Conservation (phyloP, 495 filamentous ascomycete species). For the Hyaloscypha variabilis region DNA sequence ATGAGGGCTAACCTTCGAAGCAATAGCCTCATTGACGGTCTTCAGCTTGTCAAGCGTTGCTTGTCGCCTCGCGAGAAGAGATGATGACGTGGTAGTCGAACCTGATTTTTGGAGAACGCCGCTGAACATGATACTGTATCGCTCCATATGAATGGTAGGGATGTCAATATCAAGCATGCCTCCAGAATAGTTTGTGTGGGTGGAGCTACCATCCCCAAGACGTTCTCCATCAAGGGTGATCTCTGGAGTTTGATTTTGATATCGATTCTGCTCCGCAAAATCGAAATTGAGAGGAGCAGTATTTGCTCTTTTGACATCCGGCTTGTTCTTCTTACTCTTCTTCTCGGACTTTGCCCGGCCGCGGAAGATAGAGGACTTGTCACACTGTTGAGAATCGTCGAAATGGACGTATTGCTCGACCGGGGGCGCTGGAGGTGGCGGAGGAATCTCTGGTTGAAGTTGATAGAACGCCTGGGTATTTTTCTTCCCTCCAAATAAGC, state of each 20-base stretch:
- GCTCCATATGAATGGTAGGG: constrained; percentile 76
- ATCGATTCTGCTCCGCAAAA: constrained; percentile 12
- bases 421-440: not conserved
- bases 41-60: constrained; percentile 68
- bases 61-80: constrained; percentile 67
- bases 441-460: constrained; percentile 23
- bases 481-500: constrained; percentile 47
- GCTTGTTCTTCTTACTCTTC: constrained; percentile 22
- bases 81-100: constrained; percentile 34
- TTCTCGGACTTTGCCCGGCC: constrained; percentile 17
- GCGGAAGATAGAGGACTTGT: constrained; percentile 3
- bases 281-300: constrained; percentile 28
- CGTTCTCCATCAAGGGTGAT: constrained; percentile 29
- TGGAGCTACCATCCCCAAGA: constrained; percentile 4
- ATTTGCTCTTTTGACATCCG: constrained; percentile 27
- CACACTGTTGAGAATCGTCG: not conserved
- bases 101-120: constrained; percentile 59
- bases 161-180: constrained; percentile 74
- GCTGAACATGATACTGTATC: constrained; percentile 95
- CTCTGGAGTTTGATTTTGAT: constrained; percentile 15
- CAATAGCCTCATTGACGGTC: constrained; percentile 47
- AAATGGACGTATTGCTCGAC: constrained; percentile 3
- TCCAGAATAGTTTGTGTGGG: not conserved
- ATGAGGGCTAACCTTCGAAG: constrained; percentile 36
- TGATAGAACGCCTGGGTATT: constrained; percentile 34